Evolutionary conservation across 179 eudicot species (phyloP).

Genomic region (Pouteria campechiana): DNA sequence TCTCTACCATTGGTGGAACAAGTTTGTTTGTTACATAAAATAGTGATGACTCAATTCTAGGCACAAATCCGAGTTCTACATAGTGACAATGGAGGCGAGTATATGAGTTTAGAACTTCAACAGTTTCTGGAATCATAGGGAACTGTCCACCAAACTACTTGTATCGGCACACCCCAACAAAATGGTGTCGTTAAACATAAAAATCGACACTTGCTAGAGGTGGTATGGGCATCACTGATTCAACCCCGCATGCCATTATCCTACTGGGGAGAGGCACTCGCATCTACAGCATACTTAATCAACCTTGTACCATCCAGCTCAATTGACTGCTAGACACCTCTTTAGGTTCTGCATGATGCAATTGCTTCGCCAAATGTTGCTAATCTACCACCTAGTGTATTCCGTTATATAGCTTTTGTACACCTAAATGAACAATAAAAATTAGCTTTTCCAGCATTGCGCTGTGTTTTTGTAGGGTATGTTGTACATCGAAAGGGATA

Average conservation of each 20-base stretch:
- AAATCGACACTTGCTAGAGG: background rate
- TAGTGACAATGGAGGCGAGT: background rate
- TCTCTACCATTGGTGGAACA: background rate
- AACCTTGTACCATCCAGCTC: background rate
- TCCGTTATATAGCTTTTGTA: background rate
- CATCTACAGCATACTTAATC: background rate
- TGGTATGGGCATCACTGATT: background rate
- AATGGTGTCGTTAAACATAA: background rate
- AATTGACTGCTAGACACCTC: background rate
- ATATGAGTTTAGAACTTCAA: background rate
- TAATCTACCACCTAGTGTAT: background rate
- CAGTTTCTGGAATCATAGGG: background rate
- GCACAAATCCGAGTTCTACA: background rate
- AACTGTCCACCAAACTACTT: background rate
- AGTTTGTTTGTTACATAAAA: background rate
- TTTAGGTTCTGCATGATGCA: background rate
- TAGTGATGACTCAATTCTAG: background rate
- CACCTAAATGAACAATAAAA: no score
- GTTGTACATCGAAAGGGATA: no score
- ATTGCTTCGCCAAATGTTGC: background rate
- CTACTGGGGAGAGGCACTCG: background rate
- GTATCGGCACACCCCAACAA: background rate
- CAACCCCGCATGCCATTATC: background rate
- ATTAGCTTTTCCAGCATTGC: background rate
- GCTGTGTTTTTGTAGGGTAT: background rate